These are phyloP conservation scores for Phytophthora brassicae DNA, from an alignment of 352 stramenopile genomes.

Conservation along the genomic window DNA sequence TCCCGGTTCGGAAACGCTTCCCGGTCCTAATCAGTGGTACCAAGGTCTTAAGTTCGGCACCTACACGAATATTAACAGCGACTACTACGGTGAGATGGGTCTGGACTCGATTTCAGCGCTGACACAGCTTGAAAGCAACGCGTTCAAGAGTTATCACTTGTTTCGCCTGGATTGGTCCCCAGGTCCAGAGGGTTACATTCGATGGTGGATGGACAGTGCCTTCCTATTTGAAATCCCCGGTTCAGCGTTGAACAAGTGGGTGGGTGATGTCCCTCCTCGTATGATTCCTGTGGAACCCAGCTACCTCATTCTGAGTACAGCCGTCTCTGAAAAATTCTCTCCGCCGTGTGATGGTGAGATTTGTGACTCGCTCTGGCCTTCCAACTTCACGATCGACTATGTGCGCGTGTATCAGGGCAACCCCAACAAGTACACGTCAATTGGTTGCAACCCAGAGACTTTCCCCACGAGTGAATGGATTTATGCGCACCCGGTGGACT, in stretches of 20 bases:
- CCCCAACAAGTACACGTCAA: constrained; percentile 88
- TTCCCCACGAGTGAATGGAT: constrained; percentile 94
- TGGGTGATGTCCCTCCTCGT: constrained; percentile 60
- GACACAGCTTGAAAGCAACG: constrained; percentile 88
- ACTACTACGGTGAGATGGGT: constrained; percentile 94
- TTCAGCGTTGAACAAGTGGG: constrained; percentile 81
- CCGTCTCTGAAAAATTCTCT: constrained; percentile 95
- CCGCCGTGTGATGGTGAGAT: constrained; percentile 91
- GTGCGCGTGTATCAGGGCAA: constrained; percentile 94
- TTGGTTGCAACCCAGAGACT: constrained; percentile 91
- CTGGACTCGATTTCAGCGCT: constrained; percentile 95
- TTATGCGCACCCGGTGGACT: constrained; percentile 83
- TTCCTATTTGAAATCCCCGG: constrained; percentile 94
- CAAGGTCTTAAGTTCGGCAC: constrained; percentile 83
- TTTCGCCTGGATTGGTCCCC: constrained; percentile 97
- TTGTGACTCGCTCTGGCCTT: constrained; percentile 92
- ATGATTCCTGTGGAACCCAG: constrained; percentile 95
- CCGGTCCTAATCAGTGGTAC: constrained; percentile 89
- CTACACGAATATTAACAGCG: constrained; percentile 90
- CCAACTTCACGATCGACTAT: constrained; percentile 95
- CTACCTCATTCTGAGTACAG: constrained; percentile 98
- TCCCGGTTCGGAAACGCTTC: constrained; percentile 53
- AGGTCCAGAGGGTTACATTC: constrained; percentile 89
- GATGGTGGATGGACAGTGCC: constrained; percentile 93
- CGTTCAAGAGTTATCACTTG: constrained; percentile 93